A percentile compares a stretch with the other conserved stretches of the same genome.
These are phyloP conservation scores for Pterocarpus macrocarpus DNA, from an alignment of 306 rosid species.

Conservation along the genomic window DNA sequence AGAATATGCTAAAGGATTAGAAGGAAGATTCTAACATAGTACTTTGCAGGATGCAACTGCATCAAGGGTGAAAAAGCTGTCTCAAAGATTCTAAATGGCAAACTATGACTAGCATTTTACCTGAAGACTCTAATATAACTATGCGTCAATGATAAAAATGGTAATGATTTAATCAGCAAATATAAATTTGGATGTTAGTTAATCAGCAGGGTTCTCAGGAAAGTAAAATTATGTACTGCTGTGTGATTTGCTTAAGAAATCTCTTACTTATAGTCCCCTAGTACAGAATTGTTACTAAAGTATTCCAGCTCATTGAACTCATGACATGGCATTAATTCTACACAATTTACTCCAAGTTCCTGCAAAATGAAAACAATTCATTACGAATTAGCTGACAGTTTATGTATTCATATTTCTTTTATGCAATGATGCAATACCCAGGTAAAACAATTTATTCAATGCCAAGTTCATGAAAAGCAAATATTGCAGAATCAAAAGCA, in stretches of 20 bases:
- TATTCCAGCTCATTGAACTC: conserved; percentile 96
- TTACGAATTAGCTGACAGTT: conserved; percentile 19
- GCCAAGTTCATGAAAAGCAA: conserved; percentile 24
- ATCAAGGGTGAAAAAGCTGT: conserved; percentile 28
- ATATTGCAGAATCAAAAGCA: too few relatives aligned
- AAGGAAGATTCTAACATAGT: neutral
- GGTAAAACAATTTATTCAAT: conserved; percentile 9
- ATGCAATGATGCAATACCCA: neutral
- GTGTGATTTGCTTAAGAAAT: neutral
- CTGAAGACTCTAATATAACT: conserved; percentile 11
- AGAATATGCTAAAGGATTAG: conserved; percentile 6
- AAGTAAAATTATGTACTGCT: conserved; percentile 9
- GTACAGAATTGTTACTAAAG: conserved; percentile 81
- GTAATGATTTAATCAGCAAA: conserved; percentile 34
- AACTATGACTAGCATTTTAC: conserved; percentile 18
- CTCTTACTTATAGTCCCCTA: conserved; percentile 79
- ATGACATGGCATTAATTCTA: conserved; percentile 97
- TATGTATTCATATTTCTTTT: conserved; percentile 25
- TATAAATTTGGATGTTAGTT: neutral
- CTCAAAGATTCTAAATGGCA: conserved; percentile 14
- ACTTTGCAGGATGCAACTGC: conserved; percentile 30
- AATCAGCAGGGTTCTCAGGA: conserved; percentile 14
- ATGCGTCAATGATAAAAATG: neutral
- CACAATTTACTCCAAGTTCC: conserved; percentile 96
- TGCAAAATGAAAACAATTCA: conserved; percentile 59